Base-by-base conservation (phyloP, 2,329 filamentous ascomycete species). In the Aspergillus cejpii region DNA sequence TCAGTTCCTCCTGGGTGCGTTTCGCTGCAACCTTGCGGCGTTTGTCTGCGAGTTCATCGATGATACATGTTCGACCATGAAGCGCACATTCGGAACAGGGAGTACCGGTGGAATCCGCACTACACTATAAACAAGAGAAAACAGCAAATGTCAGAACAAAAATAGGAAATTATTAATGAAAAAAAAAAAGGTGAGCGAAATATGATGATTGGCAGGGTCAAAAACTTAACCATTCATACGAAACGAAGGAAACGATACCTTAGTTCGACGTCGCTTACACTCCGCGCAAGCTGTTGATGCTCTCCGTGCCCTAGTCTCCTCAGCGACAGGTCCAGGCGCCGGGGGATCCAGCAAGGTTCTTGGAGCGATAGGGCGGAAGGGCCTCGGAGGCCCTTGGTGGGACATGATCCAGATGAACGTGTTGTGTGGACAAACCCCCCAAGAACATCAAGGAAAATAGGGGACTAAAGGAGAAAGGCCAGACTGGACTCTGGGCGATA, bases 251-350 rank as follows among this genome's bases (percentile, higher is more conserved):
- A 39, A 12, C 46, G 39, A 33, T 64, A 68, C 65, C 62, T 61
- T 67, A 37, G 62, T 67, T 33, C 65, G 62, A 41, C 63, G 58
- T 43, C 53, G 58, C 49, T 68, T 62, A 50, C 65, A 68, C 49
- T 67, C 63, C 26, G 51, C 55, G 48, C 65, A 68, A 24, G 65
- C 65, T 12, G 60, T 63, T 6, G 65, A 67, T 10, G 63, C 65
- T 40, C 65, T 55, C 44, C 60, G 65, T 37, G 61, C 59, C 39
- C 60, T 60, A 37, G 45, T 48, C 17, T 67, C 64, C 15, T 67
- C 64, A 24, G 54, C 41, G 17, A 44, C 42, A 31, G 43, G 45
- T 31, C 48, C 53, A 28, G 48, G 50, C 8, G 54, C 36, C 29
- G 43, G 52, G 23, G 44, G 41, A 15, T 58, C 51, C 37, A 51